These are phyloP conservation scores for Cladosporium sp. DNA, from an alignment of 2,329 filamentous ascomycete species.

Conservation along the genomic window DNA sequence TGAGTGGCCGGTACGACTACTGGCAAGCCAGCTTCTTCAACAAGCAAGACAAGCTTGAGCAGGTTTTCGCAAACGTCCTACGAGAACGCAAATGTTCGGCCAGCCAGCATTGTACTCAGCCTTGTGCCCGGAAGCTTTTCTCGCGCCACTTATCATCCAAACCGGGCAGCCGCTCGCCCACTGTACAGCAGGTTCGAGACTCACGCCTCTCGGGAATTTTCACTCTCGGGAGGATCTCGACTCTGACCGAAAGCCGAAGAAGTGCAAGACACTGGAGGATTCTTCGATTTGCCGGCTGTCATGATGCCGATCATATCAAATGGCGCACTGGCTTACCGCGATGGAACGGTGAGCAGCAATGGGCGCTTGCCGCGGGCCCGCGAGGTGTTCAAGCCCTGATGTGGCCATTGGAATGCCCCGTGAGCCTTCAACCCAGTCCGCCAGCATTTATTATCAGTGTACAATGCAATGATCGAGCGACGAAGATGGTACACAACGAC, in stretches of 20 bases:
- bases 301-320: conserved; percentile 21
- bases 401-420: background rate
- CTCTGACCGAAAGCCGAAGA: background rate
- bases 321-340: conserved; percentile 22
- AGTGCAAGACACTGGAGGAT: conserved; percentile 19
- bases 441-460: background rate
- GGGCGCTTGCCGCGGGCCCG: conserved; percentile 17
- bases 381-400: conserved; percentile 16
- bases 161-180: background rate
- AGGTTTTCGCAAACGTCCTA: conserved; percentile 38
- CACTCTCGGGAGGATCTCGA: conserved; percentile 12
- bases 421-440: background rate
- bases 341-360: conserved; percentile 13
- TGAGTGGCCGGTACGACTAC: conserved; percentile 24
- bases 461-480: background rate
- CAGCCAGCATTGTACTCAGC: conserved; percentile 15
- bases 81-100: conserved; percentile 32
- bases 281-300: conserved; percentile 20
- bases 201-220: conserved; percentile 18
- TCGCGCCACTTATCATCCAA: background rate
- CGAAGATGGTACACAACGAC: background rate
- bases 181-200: background rate
- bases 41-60: conserved; percentile 55
- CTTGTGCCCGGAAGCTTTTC: background rate
- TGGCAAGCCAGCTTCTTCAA: conserved; percentile 25